These are phyloP conservation scores for Imleria badia DNA, from an alignment of 768 basidiomycete genomes.

Conservation along the genomic window DNA sequence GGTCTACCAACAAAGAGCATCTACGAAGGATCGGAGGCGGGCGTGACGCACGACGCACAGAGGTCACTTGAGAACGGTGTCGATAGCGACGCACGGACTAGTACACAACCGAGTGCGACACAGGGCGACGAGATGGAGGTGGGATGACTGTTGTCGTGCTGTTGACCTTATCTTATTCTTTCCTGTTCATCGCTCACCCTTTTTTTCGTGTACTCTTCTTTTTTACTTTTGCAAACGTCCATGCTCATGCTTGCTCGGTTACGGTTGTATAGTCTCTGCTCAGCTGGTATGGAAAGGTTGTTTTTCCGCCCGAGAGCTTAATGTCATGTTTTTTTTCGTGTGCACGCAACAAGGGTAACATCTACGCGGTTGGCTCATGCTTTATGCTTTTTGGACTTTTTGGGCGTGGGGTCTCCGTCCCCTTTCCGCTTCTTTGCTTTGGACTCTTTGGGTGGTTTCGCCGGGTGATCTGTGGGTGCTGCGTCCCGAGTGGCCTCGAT, in stretches of 20 bases:
- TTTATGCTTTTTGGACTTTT: conserved; percentile 51
- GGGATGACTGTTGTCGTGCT: conserved; percentile 39
- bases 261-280: conserved; percentile 20
- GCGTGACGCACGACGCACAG: conserved; percentile 43
- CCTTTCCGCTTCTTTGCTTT: conserved; percentile 48
- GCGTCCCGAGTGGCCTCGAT: conserved; percentile 23
- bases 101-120: conserved; percentile 42
- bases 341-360: background rate
- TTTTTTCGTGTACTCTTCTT: conserved; percentile 24
- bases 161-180: conserved; percentile 24
- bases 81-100: conserved; percentile 31
- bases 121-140: conserved; percentile 67
- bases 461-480: background rate
- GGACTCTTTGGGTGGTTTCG: conserved; percentile 21
- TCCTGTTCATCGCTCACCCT: conserved; percentile 28
- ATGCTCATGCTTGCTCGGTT: conserved; percentile 22
- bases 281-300: conserved; percentile 7
- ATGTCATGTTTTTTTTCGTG: background rate
- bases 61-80: conserved; percentile 20
- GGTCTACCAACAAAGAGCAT: conserved; percentile 77
- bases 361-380: conserved; percentile 32
- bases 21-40: conserved; percentile 73
- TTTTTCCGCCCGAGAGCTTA: conserved; percentile 1
- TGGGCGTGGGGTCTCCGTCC: conserved; percentile 40
- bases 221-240: conserved; percentile 17